Conservation (phyloP, 2,329 filamentous ascomycete species). For the Pseudogymnoascus verrucosus region DNA sequence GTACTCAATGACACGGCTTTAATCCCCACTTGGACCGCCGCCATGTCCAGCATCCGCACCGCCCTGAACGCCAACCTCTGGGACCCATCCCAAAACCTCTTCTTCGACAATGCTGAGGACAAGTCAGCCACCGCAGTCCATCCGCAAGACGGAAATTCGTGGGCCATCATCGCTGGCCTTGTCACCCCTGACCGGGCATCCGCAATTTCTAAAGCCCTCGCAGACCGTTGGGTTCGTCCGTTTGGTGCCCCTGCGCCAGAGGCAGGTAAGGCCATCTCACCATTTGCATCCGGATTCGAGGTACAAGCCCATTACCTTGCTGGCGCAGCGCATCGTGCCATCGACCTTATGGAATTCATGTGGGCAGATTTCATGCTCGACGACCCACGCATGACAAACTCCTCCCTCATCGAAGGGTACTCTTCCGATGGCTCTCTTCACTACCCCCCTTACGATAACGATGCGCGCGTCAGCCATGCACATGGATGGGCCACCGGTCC, state of each 20-base stretch:
- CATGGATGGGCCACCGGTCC: slow-evolving; percentile 32
- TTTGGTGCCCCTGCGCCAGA: slow-evolving; percentile 38
- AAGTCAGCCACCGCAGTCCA: slow-evolving; percentile 41
- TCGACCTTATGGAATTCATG: slow-evolving; percentile 37
- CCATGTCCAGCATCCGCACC: slow-evolving; percentile 20
- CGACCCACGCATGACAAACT: slow-evolving; percentile 33
- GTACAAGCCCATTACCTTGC: slow-evolving; percentile 37
- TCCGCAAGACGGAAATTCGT: slow-evolving; percentile 53
- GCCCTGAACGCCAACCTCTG: slow-evolving; percentile 36
- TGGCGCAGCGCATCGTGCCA: slow-evolving; percentile 30
- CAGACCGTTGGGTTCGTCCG: slow-evolving; percentile 18
- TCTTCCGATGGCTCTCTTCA: slow-evolving; percentile 30
- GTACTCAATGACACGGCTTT: slow-evolving; percentile 29
- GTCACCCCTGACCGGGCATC: slow-evolving; percentile 38
- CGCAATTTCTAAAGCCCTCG: slow-evolving; percentile 23
- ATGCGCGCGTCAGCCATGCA: slow-evolving; percentile 29
- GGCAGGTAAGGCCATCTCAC: slow-evolving; percentile 38
- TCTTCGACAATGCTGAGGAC: slow-evolving; percentile 34
- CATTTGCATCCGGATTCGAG: slow-evolving; percentile 41
- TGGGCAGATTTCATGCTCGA: slow-evolving; percentile 47
- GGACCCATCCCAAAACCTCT: slow-evolving; percentile 31
- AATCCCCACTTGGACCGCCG: slow-evolving; percentile 28
- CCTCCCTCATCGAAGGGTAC: slow-evolving; percentile 36
- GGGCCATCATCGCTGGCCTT: slow-evolving; percentile 36
- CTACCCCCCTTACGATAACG: slow-evolving; percentile 28